Evolutionary conservation across 192 early-diverging fungal genomes (phyloP).

Genomic region (Geosiphon pyriformis): DNA sequence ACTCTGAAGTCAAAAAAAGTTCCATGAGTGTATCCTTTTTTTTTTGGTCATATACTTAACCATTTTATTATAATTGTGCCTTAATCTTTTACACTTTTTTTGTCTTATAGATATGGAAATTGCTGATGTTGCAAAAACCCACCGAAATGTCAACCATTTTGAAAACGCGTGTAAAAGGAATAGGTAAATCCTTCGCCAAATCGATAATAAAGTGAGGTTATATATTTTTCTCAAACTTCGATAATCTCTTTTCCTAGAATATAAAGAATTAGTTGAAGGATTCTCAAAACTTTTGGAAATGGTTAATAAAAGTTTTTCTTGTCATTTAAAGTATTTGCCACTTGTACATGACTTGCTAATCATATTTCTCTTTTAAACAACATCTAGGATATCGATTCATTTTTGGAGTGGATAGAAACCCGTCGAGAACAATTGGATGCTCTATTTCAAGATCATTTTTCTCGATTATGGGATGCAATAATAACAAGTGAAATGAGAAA

Average conservation of each 20-base stretch:
- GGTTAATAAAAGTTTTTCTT: constrained; percentile 28
- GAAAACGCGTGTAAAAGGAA: constrained; percentile 31
- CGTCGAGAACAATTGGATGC: constrained; percentile 44
- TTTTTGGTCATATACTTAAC: neutral
- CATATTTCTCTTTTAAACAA: neutral
- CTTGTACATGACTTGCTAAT: too few relatives aligned
- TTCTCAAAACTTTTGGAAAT: constrained; percentile 51
- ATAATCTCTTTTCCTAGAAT: constrained; percentile 24
- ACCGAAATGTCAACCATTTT: constrained; percentile 38
- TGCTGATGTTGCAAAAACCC: constrained; percentile 54
- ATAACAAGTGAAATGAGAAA: constrained; percentile 46
- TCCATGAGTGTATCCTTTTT: constrained; percentile 40
- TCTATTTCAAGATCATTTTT: constrained; percentile 52
- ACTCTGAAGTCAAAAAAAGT: constrained; percentile 34
- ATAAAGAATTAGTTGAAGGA: constrained; percentile 49
- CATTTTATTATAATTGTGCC: neutral
- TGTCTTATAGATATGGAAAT: constrained; percentile 51
- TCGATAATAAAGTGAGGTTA: too few relatives aligned
- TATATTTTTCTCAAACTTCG: too few relatives aligned
- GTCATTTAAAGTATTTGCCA: too few relatives aligned
- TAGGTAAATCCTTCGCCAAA: constrained; percentile 26
- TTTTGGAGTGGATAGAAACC: constrained; percentile 54
- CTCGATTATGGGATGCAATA: constrained; percentile 53
- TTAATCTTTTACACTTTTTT: neutral
- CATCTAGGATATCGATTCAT: constrained; percentile 46